phyloP scores from a whole-genome alignment of 2,329 filamentous ascomycete genomes.

The Trichoderma koningiopsis region DNA sequence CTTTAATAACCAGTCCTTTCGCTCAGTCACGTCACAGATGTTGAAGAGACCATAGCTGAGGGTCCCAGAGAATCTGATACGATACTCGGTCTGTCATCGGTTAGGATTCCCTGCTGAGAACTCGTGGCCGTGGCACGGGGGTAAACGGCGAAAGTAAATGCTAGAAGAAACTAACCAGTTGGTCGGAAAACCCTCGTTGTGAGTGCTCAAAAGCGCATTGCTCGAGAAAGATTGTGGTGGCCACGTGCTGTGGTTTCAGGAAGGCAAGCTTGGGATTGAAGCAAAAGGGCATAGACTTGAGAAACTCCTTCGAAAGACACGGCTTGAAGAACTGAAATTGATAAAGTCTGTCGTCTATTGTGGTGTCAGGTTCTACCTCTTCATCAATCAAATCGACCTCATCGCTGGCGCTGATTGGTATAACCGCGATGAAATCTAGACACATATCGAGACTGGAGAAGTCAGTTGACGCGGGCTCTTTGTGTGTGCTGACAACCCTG shows the following conservation, averaged over 20 bases:
- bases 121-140: background rate
- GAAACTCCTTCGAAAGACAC: conserved; percentile 32
- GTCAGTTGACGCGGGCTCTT: background rate
- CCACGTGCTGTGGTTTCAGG: conserved; percentile 66
- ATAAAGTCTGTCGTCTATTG: conserved; percentile 2
- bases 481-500: background rate
- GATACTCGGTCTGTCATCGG: conserved; percentile 37
- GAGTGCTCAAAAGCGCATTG: conserved; percentile 55
- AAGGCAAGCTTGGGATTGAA: conserved; percentile 67
- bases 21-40: conserved; percentile 54
- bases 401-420: background rate
- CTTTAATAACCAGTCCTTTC: conserved; percentile 51
- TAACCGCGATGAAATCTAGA: background rate
- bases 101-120: background rate
- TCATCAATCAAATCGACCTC: background rate
- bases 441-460: background rate
- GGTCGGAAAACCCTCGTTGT: conserved; percentile 51
- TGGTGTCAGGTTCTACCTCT: background rate
- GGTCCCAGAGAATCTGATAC: conserved; percentile 49
- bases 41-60: conserved; percentile 81
- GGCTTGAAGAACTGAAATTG: conserved; percentile 1
- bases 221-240: conserved; percentile 60
- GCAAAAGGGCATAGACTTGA: conserved; percentile 56
- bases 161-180: conserved; percentile 50
- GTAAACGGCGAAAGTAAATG: background rate